Base-by-base conservation (phyloP, 345 rosid species). In the Pistacia vera region DNA sequence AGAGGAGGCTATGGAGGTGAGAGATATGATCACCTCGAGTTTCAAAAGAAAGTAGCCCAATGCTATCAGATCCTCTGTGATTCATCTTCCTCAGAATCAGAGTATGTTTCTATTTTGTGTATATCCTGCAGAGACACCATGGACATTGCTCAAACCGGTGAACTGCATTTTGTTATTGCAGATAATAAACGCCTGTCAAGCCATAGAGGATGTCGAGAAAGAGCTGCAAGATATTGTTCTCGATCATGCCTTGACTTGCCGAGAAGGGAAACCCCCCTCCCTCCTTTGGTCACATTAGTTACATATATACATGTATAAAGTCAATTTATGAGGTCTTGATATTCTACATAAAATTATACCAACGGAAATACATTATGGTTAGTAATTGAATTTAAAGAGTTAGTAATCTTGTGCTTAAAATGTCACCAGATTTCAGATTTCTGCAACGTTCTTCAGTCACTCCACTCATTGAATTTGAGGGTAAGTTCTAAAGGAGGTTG, bases 1-100 rank as follows among this genome's bases (percentile, higher is more conserved):
- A 92, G 99, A 86, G 98, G 99, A 74, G 99, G 98, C 72, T 93
- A 90, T 68, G 97, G 99, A 52, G 90, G 82, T 20, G 99, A 95
- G 91, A 88, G 98, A 78, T 95, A 95, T 30, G 98, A 95, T 76
- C 84, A 79, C 36, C 86, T 93, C 30, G 97, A 95, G 79, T 91
- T 95, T 83, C 97, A 95, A 82, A 88, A 18, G 71, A 92, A 91
- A 79, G 98, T 95, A 7, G 88, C 92, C 6, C 79, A 79, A 46
- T 77, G 80, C 72, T 92, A 93, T 76, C 84, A 77, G 82, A 81
- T 85, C 73, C 90, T 90, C 6, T 81, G 72, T 0, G 97, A 95
- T 83, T 4, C 7, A 38, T 38, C 41, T 38, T 2, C 7, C 41
- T 2, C 4, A 38, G 7, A 38, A 38, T 38, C 5, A 38, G 41